Conservation (phyloP, 495 filamentous ascomycete species). For the Corynascus novoguineensis region DNA sequence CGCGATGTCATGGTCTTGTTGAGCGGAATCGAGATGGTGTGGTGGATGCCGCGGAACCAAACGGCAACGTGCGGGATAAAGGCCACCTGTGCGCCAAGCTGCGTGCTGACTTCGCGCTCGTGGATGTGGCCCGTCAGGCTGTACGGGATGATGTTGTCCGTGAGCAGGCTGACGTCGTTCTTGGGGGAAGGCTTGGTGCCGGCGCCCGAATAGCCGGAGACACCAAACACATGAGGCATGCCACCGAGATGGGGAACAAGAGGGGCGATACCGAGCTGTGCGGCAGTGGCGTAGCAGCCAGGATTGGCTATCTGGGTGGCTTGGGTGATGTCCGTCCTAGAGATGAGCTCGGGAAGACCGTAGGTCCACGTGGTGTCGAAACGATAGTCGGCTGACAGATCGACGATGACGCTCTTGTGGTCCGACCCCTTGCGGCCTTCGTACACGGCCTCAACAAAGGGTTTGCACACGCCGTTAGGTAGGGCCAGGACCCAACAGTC, state of each 20-base stretch:
- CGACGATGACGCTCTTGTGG: constrained; percentile 76
- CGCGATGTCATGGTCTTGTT: constrained; percentile 77
- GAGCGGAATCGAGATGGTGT: constrained; percentile 85
- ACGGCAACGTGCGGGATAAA: constrained; percentile 94
- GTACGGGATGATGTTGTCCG: constrained; percentile 88
- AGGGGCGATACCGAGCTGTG: constrained; percentile 84
- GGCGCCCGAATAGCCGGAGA: constrained; percentile 93
- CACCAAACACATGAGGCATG: constrained; percentile 83
- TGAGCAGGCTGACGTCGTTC: constrained; percentile 87
- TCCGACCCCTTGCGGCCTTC: constrained; percentile 53
- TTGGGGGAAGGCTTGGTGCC: constrained; percentile 94
- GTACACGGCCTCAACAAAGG: constrained; percentile 88
- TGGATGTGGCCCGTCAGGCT: constrained; percentile 94
- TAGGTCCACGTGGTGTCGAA: constrained; percentile 92
- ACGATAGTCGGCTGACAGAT: constrained; percentile 92
- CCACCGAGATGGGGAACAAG: constrained; percentile 72
- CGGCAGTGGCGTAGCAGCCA: constrained; percentile 95
- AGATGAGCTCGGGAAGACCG: constrained; percentile 84
- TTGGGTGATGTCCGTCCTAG: constrained; percentile 67
- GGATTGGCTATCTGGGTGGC: constrained; percentile 90
- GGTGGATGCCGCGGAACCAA: constrained; percentile 97
- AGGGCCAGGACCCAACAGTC: constrained; percentile 99
- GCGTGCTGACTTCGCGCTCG: constrained; percentile 79
- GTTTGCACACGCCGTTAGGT: constrained; percentile 95
- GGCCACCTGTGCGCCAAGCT: constrained; percentile 70